A percentile compares a stretch with the other conserved stretches of the same genome.
Conservation (phyloP, 2,329 filamentous ascomycete genomes). For the Cordyceps militaris region DNA sequence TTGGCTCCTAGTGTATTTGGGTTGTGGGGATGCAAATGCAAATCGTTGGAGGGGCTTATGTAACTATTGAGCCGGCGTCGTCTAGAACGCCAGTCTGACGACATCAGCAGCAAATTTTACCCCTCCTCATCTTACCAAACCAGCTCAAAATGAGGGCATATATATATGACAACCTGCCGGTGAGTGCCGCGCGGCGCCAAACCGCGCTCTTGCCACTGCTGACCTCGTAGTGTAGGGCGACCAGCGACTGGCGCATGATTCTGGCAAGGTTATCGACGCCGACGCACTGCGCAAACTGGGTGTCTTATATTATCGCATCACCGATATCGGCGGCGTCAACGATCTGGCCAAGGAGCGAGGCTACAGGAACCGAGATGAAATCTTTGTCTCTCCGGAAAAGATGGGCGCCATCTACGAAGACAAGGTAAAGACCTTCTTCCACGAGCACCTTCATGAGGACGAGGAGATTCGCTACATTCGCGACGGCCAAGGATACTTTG, state of each 20-base stretch:
- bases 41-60: slow-evolving; percentile 8
- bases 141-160: slow-evolving; percentile 47
- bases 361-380: slow-evolving; percentile 94
- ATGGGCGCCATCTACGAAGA: slow-evolving; percentile 86
- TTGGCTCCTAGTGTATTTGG: background rate
- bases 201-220: background rate
- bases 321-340: slow-evolving; percentile 61
- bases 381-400: slow-evolving; percentile 76
- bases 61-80: slow-evolving; percentile 9
- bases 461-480: slow-evolving; percentile 96
- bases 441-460: slow-evolving; percentile 95
- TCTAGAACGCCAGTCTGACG: slow-evolving; percentile 3
- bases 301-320: slow-evolving; percentile 68
- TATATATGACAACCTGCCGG: slow-evolving; percentile 48
- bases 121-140: background rate
- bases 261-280: slow-evolving; percentile 59
- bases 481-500: slow-evolving; percentile 85
- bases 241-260: slow-evolving; percentile 86
- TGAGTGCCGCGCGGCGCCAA: slow-evolving; percentile 26
- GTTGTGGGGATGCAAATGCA: background rate
- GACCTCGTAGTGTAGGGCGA: slow-evolving; percentile 58
- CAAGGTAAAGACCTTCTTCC: slow-evolving; percentile 90
- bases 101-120: background rate
- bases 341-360: slow-evolving; percentile 63
- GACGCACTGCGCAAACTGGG: slow-evolving; percentile 66